Base-by-base conservation (phyloP, 306 rosid species). In the Dryas octopetala region DNA sequence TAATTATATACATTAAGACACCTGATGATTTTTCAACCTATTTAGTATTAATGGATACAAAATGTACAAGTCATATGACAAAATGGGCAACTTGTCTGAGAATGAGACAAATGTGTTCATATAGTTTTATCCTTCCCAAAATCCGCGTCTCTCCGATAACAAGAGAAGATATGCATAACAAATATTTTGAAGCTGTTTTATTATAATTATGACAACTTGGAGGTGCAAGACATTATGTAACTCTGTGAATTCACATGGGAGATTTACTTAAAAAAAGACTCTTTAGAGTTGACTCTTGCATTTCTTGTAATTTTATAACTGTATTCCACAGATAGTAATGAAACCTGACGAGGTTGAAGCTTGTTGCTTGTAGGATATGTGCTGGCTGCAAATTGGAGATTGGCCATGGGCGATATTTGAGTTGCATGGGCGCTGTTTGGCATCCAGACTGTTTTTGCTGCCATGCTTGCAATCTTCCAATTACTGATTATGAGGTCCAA, bases 361-460 rank as follows among this genome's bases (percentile, higher is more conserved):
- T 76, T n/a, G 54, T 38, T 82, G 76, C 46, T 73, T 72, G 81
- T 79, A 96, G 99, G 88, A 58, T 78, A 70, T 96, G 99, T 85
- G 97, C 97, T 54, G 98, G 99, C 78, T 96, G 99, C 93, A 85
- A 88, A 6, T 68, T 66, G 17, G 96, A 82, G 83, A 92, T 96
- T 69, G 97, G 96, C 74, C 83, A 80, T 62, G 97, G 92, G 46
- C 83, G 90, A 72, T 89, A 79, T 86, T 79, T 90, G 85, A 95
- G 91, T 79, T 89, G 97, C 85, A 81, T 86, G 93, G 90, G 84
- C 62, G 88, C 82, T 11, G 81, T 86, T 78, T 95, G 97, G 98
- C 98, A 95, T 86, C 98, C 98, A 70, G 91, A 87, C 76, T 95
- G 98, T 78, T 95, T 91, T 64, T 70, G 92, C 50, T 95, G 98